These are phyloP conservation scores for Ananas comosus DNA, from an alignment of 176 grass and related monocot genomes.

Conservation along the genomic window DNA sequence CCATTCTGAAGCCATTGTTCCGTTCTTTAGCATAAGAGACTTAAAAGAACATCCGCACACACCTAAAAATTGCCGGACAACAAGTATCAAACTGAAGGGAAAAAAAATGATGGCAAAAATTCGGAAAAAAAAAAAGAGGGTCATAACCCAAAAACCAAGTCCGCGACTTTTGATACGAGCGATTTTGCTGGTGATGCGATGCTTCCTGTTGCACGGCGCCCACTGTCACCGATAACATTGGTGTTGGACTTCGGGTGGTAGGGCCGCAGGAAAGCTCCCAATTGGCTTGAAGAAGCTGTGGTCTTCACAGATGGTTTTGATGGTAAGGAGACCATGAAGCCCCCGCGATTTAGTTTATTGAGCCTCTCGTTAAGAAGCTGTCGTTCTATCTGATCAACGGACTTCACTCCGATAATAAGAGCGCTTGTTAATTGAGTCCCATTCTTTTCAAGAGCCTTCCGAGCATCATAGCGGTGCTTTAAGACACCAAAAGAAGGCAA, in stretches of 20 bases:
- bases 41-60: neutral
- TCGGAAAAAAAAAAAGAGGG: no score
- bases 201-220: conserved; percentile 25
- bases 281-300: conserved; percentile 24
- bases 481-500: conserved; percentile 4
- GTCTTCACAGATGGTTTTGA: conserved; percentile 28
- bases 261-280: conserved; percentile 40
- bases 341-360: conserved; percentile 34
- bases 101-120: no score
- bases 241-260: conserved; percentile 38
- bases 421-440: conserved; percentile 58
- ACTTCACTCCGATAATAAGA: conserved; percentile 83
- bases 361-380: conserved; percentile 51
- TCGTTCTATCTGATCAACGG: conserved; percentile 51
- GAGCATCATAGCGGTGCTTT: conserved; percentile 59
- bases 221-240: conserved; percentile 28
- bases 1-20: neutral
- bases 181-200: conserved; percentile 66
- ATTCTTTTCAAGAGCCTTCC: conserved; percentile 78
- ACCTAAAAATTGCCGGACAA: neutral
- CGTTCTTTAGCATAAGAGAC: neutral
- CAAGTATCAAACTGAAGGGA: neutral
- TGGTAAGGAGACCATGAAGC: conserved; percentile 69
- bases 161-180: conserved; percentile 61
- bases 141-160: conserved; percentile 85